These are phyloP conservation scores for Strobilomyces dryophilus DNA, from an alignment of 768 basidiomycete species.

Conservation along the genomic window DNA sequence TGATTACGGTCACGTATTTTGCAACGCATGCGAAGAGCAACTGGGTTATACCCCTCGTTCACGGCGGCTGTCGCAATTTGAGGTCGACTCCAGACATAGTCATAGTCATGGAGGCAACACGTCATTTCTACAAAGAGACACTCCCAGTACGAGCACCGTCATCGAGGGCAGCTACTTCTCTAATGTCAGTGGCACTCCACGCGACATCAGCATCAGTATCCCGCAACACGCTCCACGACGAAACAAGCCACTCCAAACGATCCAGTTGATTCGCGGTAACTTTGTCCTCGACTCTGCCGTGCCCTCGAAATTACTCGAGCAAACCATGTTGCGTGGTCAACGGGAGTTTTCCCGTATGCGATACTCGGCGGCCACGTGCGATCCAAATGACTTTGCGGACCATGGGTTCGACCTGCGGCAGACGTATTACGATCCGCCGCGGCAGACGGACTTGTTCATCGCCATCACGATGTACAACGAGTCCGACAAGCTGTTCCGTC, in stretches of 20 bases:
- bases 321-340: conserved; percentile 71
- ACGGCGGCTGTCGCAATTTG: conserved; percentile 25
- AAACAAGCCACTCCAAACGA: conserved; percentile 91
- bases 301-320: conserved; percentile 84
- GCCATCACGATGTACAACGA: conserved; percentile 46
- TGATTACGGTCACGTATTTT: background rate
- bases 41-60: conserved; percentile 19
- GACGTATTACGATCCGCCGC: conserved; percentile 82
- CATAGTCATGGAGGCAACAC: conserved; percentile 62
- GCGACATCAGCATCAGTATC: conserved; percentile 68
- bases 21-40: conserved; percentile 19
- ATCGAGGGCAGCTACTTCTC: conserved; percentile 42
- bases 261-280: conserved; percentile 91
- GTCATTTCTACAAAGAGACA: conserved; percentile 53
- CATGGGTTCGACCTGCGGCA: conserved; percentile 85
- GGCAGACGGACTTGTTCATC: conserved; percentile 94
- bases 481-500: conserved; percentile 77
- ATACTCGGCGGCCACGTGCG: conserved; percentile 93
- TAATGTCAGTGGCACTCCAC: conserved; percentile 29
- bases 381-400: conserved; percentile 87
- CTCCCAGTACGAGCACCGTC: conserved; percentile 21
- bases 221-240: conserved; percentile 86
- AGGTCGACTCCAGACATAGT: conserved; percentile 36
- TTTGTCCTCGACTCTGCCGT: conserved; percentile 88
- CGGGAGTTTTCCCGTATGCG: conserved; percentile 96